Evolutionary conservation across 176 grass and related monocot genomes (phyloP), one percentile per base, ranked within the genome.

Genomic region (Aegilops umbellulata): DNA sequence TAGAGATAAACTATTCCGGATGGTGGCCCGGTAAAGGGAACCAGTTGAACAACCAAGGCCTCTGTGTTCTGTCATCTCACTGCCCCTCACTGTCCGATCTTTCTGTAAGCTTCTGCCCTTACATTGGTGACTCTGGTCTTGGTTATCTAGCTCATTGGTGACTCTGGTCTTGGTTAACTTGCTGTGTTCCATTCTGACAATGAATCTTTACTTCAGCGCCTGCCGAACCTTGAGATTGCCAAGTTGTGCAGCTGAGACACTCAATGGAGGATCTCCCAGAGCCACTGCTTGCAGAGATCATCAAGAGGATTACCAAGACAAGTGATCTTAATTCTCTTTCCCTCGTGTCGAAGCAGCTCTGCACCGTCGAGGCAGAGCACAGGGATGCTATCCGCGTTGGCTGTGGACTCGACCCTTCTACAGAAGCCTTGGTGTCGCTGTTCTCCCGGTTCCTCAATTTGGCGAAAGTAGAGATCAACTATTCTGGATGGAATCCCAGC

Each of bases 391-490:
- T 95, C 57, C 74, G 61, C 17, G 65, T 93, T 30, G 91, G 94
- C 15, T 81, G 74, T 29, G 82, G 74, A 16, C 77, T 96, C 51
- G 26, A 93, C 68, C 85, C 85, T 44, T 85, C 91, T n/a, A 87
- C 73, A 9, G 82, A 93, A 76, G 79, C 85, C 25, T 35, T 96
- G 60, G 15, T 78, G 26, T 83, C 60, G 3, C 32, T 93, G 23
- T 95, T 86, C 31, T 30, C 36, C 4, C 81, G 91, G 29, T 93
- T 93, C 69, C 44, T 74, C 6, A 96, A 91, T 70, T 64, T 96
- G 78, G 85, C 22, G 65, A 91, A 91, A 86, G 68, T 96, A 10
- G 94, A 93, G 67, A 96, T 96, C 4, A 25, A 60, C 46, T 96
- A 96, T 41, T 93, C 84, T 22, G 87, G 78, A 35, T 93, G 91